phyloP scores from a whole-genome alignment of 345 rosid genomes.

The Hibiscus mutabilis region DNA sequence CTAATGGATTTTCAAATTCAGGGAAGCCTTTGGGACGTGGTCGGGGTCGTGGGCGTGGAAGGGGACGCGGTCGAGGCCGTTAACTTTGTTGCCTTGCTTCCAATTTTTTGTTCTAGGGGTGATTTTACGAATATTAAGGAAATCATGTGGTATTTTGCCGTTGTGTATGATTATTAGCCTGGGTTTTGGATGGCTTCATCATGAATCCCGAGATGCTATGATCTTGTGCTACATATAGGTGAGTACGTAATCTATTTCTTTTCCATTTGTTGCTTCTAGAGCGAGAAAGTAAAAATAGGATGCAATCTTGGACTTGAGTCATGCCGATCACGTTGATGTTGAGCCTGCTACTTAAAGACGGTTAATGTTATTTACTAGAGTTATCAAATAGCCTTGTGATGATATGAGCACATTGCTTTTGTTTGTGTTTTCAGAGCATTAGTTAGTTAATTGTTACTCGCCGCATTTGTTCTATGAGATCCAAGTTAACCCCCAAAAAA shows the following conservation, averaged over 20 bases:
- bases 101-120: constrained; percentile 18
- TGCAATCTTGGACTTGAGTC: no score
- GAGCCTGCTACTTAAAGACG: neutral
- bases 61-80: constrained; percentile 87
- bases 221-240: neutral
- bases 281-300: no score
- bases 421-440: no score
- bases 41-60: constrained; percentile 84
- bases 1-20: constrained; percentile 21
- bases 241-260: neutral
- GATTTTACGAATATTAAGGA: constrained; percentile 8
- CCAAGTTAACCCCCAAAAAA: no score
- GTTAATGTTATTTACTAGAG: neutral
- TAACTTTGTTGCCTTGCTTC: constrained; percentile 22
- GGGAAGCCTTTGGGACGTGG: constrained; percentile 92
- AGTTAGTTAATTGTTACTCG: neutral
- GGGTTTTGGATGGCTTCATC: constrained; percentile 1
- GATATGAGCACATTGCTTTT: neutral
- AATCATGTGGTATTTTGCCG: constrained; percentile 1
- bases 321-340: neutral
- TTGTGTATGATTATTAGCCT: neutral
- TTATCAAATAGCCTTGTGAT: neutral
- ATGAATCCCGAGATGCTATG: neutral
- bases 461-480: no score
- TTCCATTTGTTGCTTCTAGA: neutral